Conservation (phyloP, 192 early-diverging fungal genomes). For the Coemansia sp. region DNA sequence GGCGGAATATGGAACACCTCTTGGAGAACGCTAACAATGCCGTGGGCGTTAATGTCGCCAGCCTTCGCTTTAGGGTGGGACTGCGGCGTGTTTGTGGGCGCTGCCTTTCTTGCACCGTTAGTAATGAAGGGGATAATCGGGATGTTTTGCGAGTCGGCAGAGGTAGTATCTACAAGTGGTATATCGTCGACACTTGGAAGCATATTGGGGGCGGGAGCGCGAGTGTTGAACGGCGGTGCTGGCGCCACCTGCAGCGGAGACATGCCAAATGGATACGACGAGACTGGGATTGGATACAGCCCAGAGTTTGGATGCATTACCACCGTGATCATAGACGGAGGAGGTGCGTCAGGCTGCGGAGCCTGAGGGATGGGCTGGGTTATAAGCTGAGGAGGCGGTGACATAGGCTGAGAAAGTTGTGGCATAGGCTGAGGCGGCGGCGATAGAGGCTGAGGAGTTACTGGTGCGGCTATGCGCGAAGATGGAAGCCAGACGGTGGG, state of each 20-base stretch:
- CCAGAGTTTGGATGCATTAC: slow-evolving; percentile 15
- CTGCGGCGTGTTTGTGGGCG: slow-evolving; percentile 13
- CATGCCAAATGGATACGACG: slow-evolving; percentile 11
- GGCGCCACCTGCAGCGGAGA: slow-evolving; percentile 1
- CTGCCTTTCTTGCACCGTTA: slow-evolving; percentile 24
- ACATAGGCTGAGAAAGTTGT: background rate
- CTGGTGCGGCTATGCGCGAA: slow-evolving; percentile 7
- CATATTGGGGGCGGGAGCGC: background rate
- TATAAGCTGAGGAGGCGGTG: slow-evolving; percentile 1
- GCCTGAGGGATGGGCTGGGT: background rate
- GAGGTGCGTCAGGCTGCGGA: background rate
- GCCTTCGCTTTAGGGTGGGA: background rate
- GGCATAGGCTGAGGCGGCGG: background rate
- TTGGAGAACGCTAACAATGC: slow-evolving; percentile 43
- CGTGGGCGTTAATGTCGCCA: slow-evolving; percentile 27
- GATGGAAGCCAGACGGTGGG: slow-evolving; percentile 29
- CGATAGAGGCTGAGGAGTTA: background rate
- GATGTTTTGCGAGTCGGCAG: slow-evolving; percentile 20
- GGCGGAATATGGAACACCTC: slow-evolving; percentile 45
- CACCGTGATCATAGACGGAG: slow-evolving; percentile 6
- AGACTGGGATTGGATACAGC: background rate
- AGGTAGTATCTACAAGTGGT: background rate
- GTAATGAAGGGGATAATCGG: slow-evolving; percentile 49
- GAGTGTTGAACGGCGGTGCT: slow-evolving; percentile 4
- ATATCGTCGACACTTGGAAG: background rate